Percentiles rank a stretch among this genome's conserved stretches.
phyloP scores from a whole-genome alignment of 768 basidiomycete genomes.

The Psilocybe sp. region DNA sequence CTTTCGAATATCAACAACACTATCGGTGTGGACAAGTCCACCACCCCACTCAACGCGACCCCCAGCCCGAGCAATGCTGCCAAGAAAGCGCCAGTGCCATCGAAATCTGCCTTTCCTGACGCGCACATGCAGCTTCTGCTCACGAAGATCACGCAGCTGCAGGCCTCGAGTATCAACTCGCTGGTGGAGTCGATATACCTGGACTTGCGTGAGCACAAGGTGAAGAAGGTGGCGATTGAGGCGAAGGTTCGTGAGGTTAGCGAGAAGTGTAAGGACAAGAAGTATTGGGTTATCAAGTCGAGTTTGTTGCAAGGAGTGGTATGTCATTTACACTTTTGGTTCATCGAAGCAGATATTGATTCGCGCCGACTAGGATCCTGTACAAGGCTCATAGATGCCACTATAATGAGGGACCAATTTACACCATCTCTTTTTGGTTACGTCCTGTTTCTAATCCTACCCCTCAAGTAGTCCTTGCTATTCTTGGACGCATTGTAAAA shows the following conservation, averaged over 20 bases:
- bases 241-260: constrained; percentile 75
- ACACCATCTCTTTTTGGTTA: background rate
- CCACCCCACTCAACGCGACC: constrained; percentile 10
- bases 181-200: constrained; percentile 74
- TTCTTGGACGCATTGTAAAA: background rate
- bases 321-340: background rate
- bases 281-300: constrained; percentile 70
- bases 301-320: constrained; percentile 21
- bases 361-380: too few relatives aligned
- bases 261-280: constrained; percentile 72
- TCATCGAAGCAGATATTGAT: background rate
- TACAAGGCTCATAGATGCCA: too few relatives aligned
- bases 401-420: too few relatives aligned
- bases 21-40: constrained; percentile 7
- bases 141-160: constrained; percentile 57
- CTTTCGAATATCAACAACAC: constrained; percentile 19
- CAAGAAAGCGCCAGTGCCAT: constrained; percentile 29
- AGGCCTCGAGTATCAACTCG: constrained; percentile 58
- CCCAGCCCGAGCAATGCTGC: constrained; percentile 11
- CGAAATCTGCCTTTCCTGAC: constrained; percentile 70
- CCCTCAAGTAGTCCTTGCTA: background rate
- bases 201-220: constrained; percentile 62
- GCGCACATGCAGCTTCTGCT: constrained; percentile 57
- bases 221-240: constrained; percentile 84
- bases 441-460: background rate